phyloP scores from a whole-genome alignment of 2,329 filamentous ascomycete genomes.

The Fusarium phyllophilum region DNA sequence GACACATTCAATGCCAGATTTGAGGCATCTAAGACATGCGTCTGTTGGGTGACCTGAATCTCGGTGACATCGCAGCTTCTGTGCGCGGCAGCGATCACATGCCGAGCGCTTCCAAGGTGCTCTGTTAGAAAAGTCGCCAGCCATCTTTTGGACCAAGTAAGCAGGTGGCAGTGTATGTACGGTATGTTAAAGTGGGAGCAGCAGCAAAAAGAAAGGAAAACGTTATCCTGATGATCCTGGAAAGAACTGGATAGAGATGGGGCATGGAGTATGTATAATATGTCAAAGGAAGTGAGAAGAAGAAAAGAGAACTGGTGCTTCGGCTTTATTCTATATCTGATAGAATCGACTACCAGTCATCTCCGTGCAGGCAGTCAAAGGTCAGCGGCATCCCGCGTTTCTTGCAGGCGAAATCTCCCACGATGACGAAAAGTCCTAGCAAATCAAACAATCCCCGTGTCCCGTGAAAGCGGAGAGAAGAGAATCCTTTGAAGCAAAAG shows the following conservation, averaged over 20 bases:
- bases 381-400: background rate
- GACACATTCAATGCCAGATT: background rate
- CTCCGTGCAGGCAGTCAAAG: background rate
- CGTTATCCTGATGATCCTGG: background rate
- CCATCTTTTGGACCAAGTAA: background rate
- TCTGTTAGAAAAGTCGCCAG: background rate
- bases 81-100: background rate
- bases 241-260: background rate
- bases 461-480: slow-evolving; percentile 37
- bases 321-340: slow-evolving; percentile 1
- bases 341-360: background rate
- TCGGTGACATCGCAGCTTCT: background rate
- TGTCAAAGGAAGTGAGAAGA: background rate
- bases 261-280: background rate
- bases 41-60: background rate
- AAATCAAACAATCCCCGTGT: slow-evolving; percentile 5
- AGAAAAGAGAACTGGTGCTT: background rate
- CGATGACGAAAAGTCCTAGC: background rate
- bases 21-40: slow-evolving; percentile 1
- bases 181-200: background rate
- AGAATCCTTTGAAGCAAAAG: slow-evolving; percentile 38
- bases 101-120: background rate
- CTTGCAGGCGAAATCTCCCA: background rate
- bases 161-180: background rate
- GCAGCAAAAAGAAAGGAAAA: background rate